Conservation (phyloP, 345 rosid genomes). For the Murraya paniculata region DNA sequence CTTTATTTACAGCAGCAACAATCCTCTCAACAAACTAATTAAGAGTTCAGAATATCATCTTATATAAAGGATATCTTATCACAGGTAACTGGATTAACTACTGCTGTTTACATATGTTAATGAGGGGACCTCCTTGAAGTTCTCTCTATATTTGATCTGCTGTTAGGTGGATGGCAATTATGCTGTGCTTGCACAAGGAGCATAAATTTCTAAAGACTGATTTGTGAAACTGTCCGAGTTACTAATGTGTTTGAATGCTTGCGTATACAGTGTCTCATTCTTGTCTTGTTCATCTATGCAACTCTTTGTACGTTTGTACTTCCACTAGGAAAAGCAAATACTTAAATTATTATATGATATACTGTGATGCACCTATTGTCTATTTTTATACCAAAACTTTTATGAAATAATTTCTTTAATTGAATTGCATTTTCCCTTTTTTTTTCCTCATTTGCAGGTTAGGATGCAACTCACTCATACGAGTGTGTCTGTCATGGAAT, state of each 20-base stretch:
- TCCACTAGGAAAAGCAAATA: not conserved
- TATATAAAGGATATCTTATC: not conserved
- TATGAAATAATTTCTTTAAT: not conserved
- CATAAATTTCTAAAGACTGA: too few species aligned
- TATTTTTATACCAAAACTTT: not conserved
- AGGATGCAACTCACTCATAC: not conserved
- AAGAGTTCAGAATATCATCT: conserved; percentile 8
- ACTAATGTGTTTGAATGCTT: not conserved
- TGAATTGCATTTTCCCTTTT: not conserved
- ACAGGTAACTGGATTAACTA: not conserved
- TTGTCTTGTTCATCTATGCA: not conserved
- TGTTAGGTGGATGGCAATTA: too few species aligned
- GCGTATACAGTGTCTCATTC: not conserved
- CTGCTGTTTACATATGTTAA: not conserved
- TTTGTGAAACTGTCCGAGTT: too few species aligned
- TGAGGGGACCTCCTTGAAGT: not conserved
- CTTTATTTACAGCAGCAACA: conserved; percentile 65
- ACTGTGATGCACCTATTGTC: not conserved
- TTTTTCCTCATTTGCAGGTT: not conserved
- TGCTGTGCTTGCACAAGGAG: too few species aligned
- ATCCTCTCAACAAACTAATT: conserved; percentile 36
- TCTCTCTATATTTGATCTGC: not conserved
- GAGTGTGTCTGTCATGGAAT: not conserved
- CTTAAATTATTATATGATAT: too few species aligned
- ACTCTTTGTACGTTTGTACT: not conserved